Base-by-base conservation (phyloP, 305 asterid genomes). In the Fraxinus paxiana region DNA sequence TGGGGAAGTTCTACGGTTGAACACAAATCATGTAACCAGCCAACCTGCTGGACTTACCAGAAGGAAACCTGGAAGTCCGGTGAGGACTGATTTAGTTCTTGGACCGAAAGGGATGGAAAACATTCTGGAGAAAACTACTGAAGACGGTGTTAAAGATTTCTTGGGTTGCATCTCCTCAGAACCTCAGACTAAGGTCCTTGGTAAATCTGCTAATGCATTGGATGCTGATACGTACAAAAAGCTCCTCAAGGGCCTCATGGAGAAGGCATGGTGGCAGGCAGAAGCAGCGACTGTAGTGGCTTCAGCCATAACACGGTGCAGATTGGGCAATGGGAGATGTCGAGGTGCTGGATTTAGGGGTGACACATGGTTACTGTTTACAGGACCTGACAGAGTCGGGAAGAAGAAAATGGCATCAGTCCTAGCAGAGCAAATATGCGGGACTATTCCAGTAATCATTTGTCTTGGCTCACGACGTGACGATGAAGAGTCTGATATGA, bases 221-320 rank as follows among this genome's bases (percentile, higher is more conserved):
- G 98, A 95, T 83, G 94, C 98, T 2, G 97, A 92, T 56, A 85
- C 95, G 0, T 93, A 90, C 90, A 95, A 95, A 81, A 93, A 90
- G 83, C 97, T 95, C 61, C 92, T 93, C 70, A 95, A 91, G 88
- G 98, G 97, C 74, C 94, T 95, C 71, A 92, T 91, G 98, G 98
- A 88, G 84, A 90, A 82, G 77, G 96, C 99, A 0, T 95, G 99
- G 99, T 95, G 99, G 99, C 99, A 95, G 82, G 92, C 92, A 0
- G 98, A 95, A 56, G 98, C 99, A 2, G 95, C 99, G 20, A 85
- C 96, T 0, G 90, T 90, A 0, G 92, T 95, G 54, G 98, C 99
- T 59, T 86, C 94, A 0, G 93, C 99, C 33, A 87, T 95, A 46
- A 91, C 97, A 0, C 89, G 91, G 12, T 93, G 98, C 87, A 86